Evolutionary conservation across 1,284 basidiomycete genomes (phyloP), one percentile per base, ranked within the genome.

Genomic region (Paramarasmius palmivorus): DNA sequence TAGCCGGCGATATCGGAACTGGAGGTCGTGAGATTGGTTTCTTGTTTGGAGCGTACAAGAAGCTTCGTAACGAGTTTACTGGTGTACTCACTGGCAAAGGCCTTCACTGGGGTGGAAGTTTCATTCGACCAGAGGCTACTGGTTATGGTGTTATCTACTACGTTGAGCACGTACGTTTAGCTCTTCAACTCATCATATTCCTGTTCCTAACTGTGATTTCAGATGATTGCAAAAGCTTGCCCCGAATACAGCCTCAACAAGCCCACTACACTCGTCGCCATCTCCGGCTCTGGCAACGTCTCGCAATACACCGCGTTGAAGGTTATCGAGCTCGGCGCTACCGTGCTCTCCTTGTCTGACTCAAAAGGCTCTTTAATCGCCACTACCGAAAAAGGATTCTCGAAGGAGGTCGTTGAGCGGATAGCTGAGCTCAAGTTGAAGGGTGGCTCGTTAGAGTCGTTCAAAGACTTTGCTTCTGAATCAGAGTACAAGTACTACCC

Each of bases 61-160:
- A 82, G 68, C 73, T 86, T 67, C 74, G 78, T 60, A 90, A 91
- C 72, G 88, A 91, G 73, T 92, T 86, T 68, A 75, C 81, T 53
- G 90, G 90, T 57, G 74, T 92, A 68, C 79, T 92, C 57, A 92
- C 89, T 40, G 90, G 89, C 39, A 92, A 92, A 74, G 89, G 86
- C 51, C 72, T 78, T 60, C 75, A 82, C 70, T 92, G 88, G 83
- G 80, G 89, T 70, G 88, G 87, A 62, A 84, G 82, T 58, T 77
- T 77, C 72, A 89, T 90, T 67, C 81, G 87, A 56, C 86, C 87
- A 47, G 85, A 89, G 67, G 86, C 85, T 23, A 87, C 84, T 42
- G 84, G 87, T 53, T 92, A 86, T 71, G 90, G 90, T 68, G 74
- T 90, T 61, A 84, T 90, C 69, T 92, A 92, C 80, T 92, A 83